Base-by-base conservation (phyloP, 2,329 filamentous ascomycete genomes). In the Sporothrix dimorphospora region DNA sequence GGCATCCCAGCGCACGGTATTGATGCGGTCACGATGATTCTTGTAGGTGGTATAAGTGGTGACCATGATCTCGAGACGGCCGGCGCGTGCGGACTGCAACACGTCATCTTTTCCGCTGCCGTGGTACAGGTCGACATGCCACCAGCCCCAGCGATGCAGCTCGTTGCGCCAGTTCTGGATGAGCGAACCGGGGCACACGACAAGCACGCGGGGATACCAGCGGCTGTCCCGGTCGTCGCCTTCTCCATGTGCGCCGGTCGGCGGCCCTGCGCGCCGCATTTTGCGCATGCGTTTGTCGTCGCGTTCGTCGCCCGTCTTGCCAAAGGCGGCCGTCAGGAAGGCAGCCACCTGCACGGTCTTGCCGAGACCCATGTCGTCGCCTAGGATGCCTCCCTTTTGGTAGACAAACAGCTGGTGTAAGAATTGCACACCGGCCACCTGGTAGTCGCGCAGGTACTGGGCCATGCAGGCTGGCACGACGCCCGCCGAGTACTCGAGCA, bases 261-360 rank as follows among this genome's bases (percentile, higher is more conserved):
- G 53, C 4, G 53, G 21, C 16, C 68, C 47, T 7, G 83, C 81
- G 69, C 91, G 87, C 30, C 94, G 88, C 79, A 96, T 90, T 79
- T 96, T 96, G 49, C 95, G 89, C 92, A 98, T 94, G 24, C 94
- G 87, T 79, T 97, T 97, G 4, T 83, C 84, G 77, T 99, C 96
- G 68, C 94, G 86, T 79, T 94, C 91, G 76, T 97, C 95, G 0
- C 91, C 95, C 0, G 92, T 97, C 82, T 99, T 99, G 8, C 96
- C 96, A 79, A 97, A 99, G 0, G 94, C 94, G 0, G 90, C 94
- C 0, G 94, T 93, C 27, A 99, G 84, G 75, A 99, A 98, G 0
- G 94, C 92, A 72, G 94, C 96, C 34, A 99, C 93, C 80, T 99
- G 96, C 2, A 99, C 93, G 0, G 96, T 99, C 81, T 99, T 99